A percentile compares a stretch with the other conserved stretches of the same genome.
phyloP scores from a whole-genome alignment of 2,329 filamentous ascomycete genomes.

The Trichoderma arundinaceum region DNA sequence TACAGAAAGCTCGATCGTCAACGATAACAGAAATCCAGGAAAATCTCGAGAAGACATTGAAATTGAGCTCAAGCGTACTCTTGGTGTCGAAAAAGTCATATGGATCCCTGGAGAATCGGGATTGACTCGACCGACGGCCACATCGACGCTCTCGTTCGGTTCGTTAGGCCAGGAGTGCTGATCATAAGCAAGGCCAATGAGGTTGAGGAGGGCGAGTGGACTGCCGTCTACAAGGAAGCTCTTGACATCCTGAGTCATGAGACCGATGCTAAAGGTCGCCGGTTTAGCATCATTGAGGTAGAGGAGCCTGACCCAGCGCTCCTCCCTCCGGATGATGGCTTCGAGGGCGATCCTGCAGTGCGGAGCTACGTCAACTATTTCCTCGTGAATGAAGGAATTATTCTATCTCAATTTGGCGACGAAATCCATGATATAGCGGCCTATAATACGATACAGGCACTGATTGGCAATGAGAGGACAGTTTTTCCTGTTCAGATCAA shows the following conservation, averaged over 20 bases:
- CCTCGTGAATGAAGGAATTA: slow-evolving; percentile 40
- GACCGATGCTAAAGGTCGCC: slow-evolving; percentile 37
- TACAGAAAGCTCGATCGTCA: slow-evolving; percentile 41
- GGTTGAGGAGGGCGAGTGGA: slow-evolving; percentile 16
- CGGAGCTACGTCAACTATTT: slow-evolving; percentile 40
- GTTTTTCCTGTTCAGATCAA: slow-evolving; percentile 35
- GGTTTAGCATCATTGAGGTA: slow-evolving; percentile 37
- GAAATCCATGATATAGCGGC: slow-evolving; percentile 37
- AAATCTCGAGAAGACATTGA: slow-evolving; percentile 36
- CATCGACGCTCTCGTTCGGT: slow-evolving; percentile 40
- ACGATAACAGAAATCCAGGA: slow-evolving; percentile 40
- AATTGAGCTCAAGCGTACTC: slow-evolving; percentile 33
- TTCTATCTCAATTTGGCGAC: slow-evolving; percentile 41
- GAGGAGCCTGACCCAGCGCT: slow-evolving; percentile 34
- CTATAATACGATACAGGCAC: slow-evolving; percentile 13
- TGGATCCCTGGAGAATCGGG: slow-evolving; percentile 39
- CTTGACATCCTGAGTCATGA: slow-evolving; percentile 31
- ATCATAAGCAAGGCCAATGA: slow-evolving; percentile 36
- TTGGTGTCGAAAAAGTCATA: slow-evolving; percentile 40
- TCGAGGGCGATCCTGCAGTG: slow-evolving; percentile 22
- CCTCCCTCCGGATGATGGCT: neutral
- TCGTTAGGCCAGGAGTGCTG: slow-evolving; percentile 37
- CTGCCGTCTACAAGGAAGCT: slow-evolving; percentile 38
- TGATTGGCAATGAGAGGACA: slow-evolving; percentile 33
- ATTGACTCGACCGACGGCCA: slow-evolving; percentile 41